Evolutionary conservation across 2,329 filamentous ascomycete genomes (phyloP).

Genomic region (Orbilia blumenaviensis): DNA sequence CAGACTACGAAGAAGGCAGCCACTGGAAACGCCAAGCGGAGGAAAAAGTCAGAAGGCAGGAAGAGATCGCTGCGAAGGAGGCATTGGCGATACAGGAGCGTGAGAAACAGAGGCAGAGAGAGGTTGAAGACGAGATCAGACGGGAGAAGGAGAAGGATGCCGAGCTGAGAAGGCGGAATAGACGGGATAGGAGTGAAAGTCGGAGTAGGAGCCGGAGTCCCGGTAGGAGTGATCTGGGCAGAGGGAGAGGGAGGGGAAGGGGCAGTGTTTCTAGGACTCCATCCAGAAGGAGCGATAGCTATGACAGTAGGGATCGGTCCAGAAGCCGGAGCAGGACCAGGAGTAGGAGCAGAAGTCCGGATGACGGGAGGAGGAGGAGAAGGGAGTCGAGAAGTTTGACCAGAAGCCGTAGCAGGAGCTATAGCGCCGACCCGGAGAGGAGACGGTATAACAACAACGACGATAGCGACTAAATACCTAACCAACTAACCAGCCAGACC

Average conservation of each 20-base stretch:
- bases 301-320: slow-evolving; percentile 20
- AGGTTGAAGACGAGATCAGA: slow-evolving; percentile 42
- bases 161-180: slow-evolving; percentile 25
- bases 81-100: slow-evolving; percentile 59
- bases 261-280: slow-evolving; percentile 25
- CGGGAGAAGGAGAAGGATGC: slow-evolving; percentile 56
- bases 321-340: background rate
- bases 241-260: background rate
- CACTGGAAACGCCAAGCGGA: slow-evolving; percentile 89
- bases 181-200: slow-evolving; percentile 43
- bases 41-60: slow-evolving; percentile 63
- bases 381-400: slow-evolving; percentile 38
- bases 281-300: slow-evolving; percentile 13
- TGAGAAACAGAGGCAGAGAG: slow-evolving; percentile 59
- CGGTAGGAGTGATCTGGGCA: slow-evolving; percentile 19
- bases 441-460: slow-evolving; percentile 43
- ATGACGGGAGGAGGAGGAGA: slow-evolving; percentile 15
- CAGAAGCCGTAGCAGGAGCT: slow-evolving; percentile 41
- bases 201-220: slow-evolving; percentile 34
- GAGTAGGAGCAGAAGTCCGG: background rate
- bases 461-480: slow-evolving; percentile 31
- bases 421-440: slow-evolving; percentile 35
- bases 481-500: no score
- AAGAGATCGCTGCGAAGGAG: slow-evolving; percentile 58
- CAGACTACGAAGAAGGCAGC: slow-evolving; percentile 83